Conservation (phyloP, 208 protist species). For the Herpetomonas tarakana region DNA sequence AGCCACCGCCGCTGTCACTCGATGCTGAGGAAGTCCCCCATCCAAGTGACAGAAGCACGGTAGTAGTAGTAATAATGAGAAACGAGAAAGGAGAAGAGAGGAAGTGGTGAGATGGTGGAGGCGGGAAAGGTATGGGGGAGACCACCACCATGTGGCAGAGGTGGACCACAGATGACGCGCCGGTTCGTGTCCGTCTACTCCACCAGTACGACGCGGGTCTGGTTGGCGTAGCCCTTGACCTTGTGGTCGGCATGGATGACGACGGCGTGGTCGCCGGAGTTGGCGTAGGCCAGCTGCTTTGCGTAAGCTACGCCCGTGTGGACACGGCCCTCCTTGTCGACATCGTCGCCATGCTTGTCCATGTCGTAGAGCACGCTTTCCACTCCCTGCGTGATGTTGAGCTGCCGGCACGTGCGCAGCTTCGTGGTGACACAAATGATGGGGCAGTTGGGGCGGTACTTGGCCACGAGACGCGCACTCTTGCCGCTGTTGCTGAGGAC, state of each 20-base stretch:
- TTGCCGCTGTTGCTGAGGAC: conserved; percentile 91
- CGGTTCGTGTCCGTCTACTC: too few relatives aligned
- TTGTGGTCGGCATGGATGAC: conserved; percentile 82
- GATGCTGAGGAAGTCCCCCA: too few relatives aligned
- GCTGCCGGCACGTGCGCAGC: conserved; percentile 80
- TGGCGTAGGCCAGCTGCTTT: conserved; percentile 55
- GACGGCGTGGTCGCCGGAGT: conserved; percentile 62
- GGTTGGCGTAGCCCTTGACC: conserved; percentile 88
- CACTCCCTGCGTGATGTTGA: conserved; percentile 76
- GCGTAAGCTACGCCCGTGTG: conserved; percentile 51
- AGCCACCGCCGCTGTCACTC: too few relatives aligned
- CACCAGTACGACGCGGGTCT: conserved; percentile 70
- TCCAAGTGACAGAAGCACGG: too few relatives aligned
- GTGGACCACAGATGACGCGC: too few relatives aligned
- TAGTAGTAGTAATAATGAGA: too few relatives aligned
- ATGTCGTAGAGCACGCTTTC: conserved; percentile 79
- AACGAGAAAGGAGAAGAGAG: too few relatives aligned
- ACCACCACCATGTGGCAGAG: too few relatives aligned
- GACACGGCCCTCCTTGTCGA: conserved; percentile 74
- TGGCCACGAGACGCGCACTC: conserved; percentile 93
- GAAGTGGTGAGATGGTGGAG: too few relatives aligned
- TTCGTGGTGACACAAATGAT: conserved; percentile 93
- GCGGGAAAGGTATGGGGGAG: too few relatives aligned
- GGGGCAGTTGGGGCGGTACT: conserved; percentile 95
- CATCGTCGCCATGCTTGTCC: conserved; percentile 51